Evolutionary conservation across 1,284 basidiomycete genomes (phyloP).

Genomic region (Schizopora paradoxa): DNA sequence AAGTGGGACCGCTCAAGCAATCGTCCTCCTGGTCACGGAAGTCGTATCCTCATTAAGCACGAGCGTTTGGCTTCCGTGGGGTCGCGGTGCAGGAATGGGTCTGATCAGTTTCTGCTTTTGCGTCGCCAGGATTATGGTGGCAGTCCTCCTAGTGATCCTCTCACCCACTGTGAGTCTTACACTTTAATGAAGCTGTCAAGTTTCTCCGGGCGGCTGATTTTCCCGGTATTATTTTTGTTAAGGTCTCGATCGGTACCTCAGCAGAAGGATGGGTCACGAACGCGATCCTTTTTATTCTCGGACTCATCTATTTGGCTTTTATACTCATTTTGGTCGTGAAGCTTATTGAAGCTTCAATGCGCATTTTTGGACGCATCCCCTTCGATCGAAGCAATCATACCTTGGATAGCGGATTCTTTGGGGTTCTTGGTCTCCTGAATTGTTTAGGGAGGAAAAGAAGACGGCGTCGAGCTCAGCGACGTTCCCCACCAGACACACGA

Average conservation of each 20-base stretch:
- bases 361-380: slow-evolving; percentile 73
- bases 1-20: slow-evolving; percentile 87
- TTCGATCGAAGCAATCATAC: slow-evolving; percentile 82
- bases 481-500: slow-evolving; percentile 16
- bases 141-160: slow-evolving; percentile 85
- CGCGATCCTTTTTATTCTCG: slow-evolving; percentile 84
- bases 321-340: slow-evolving; percentile 81
- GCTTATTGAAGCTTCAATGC: slow-evolving; percentile 74
- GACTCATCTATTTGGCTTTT: slow-evolving; percentile 78
- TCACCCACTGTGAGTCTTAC: slow-evolving; percentile 70
- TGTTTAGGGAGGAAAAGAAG: slow-evolving; percentile 62
- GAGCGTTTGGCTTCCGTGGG: slow-evolving; percentile 94
- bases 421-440: slow-evolving; percentile 69
- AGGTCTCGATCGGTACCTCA: slow-evolving; percentile 77
- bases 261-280: slow-evolving; percentile 91
- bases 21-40: slow-evolving; percentile 84
- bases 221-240: slow-evolving; percentile 19
- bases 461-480: slow-evolving; percentile 30
- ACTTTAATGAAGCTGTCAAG: slow-evolving; percentile 2
- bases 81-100: slow-evolving; percentile 93
- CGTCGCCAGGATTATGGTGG: slow-evolving; percentile 83
- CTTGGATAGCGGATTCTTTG: slow-evolving; percentile 81
- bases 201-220: slow-evolving; percentile 13
- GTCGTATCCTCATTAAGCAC: slow-evolving; percentile 79
- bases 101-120: slow-evolving; percentile 88